A percentile compares a stretch with the other conserved stretches of the same genome.
Conservation (phyloP, 1,284 basidiomycete species). For the Hemileia vastatrix region DNA sequence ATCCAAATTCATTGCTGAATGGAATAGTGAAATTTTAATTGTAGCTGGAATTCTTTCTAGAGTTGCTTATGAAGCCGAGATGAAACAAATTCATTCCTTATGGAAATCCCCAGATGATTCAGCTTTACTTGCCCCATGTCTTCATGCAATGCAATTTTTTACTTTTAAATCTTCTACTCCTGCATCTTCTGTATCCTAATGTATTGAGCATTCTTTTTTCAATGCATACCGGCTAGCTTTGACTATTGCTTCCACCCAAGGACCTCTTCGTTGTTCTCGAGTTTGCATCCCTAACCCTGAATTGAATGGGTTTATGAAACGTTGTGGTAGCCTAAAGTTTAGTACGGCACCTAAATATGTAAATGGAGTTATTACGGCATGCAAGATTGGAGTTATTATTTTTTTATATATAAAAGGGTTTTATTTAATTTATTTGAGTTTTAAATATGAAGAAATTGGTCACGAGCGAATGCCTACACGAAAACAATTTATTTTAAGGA, state of each 20-base stretch:
- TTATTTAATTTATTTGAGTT: no score
- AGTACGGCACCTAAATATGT: no score
- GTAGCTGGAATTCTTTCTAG: slow-evolving; percentile 68
- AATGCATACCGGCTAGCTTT: slow-evolving; percentile 53
- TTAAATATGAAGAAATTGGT: no score
- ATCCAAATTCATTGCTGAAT: slow-evolving; percentile 47
- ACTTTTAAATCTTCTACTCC: slow-evolving; percentile 79
- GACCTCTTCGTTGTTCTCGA: slow-evolving; percentile 60
- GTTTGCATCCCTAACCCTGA: slow-evolving; percentile 69
- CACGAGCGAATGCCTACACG: no score
- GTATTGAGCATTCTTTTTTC: slow-evolving; percentile 76
- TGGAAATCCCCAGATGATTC: slow-evolving; percentile 45
- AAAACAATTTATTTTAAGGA: no score
- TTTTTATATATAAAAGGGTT: no score
- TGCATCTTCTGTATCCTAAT: slow-evolving; percentile 66
- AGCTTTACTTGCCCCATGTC: slow-evolving; percentile 54
- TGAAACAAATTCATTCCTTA: slow-evolving; percentile 48
- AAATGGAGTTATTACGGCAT: no score
- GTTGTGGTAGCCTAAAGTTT: no score
- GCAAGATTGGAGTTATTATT: no score
- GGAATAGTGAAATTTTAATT: slow-evolving; percentile 78
- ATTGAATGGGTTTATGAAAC: slow-evolving; percentile 68
- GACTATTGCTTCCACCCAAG: slow-evolving; percentile 68
- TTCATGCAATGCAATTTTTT: slow-evolving; percentile 83
- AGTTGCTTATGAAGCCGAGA: slow-evolving; percentile 75